Evolutionary conservation across 23 red algal species (phyloP), one percentile per base, ranked within the genome.

Genomic region (Gracilaria caudata): DNA sequence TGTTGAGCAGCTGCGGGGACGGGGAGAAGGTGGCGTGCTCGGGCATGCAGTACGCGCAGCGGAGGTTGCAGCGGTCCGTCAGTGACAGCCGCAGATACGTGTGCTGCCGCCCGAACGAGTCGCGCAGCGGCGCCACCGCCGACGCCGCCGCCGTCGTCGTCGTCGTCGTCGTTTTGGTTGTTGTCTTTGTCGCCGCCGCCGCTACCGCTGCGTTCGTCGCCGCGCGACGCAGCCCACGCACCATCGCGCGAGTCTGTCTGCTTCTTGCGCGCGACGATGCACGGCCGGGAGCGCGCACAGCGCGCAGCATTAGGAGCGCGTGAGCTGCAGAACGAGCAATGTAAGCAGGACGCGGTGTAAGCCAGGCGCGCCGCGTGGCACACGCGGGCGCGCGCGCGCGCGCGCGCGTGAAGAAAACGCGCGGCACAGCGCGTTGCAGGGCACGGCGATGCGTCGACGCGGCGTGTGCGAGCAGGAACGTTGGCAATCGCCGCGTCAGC

Each of bases 21-120:
- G 96, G 96, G 35, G 82, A 79, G 71, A 82, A 79, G 23, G 46
- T 13, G 1, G 90, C 75, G n/a, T 81, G 68, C 24, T 17, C 87
- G 17, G 96, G 96, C 96, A 98, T 98, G 88, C 96, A 98, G 84
- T 98, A 98, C 64, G 44, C 59, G 75, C 96, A 98, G 37, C 96
- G 86, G 35, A 98, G 79, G 68, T 98, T 98, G 88, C 96, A 98
- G 32, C 81, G 79, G 43, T 98, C 96, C 47, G 96, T 98, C 11
- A 98, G 83, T 4, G 96, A 98, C 29, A 98, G 41, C 23, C 96
- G 81, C 58, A 98, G 82, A 84, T 98, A 98, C 10, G 91, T 94
- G 58, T 98, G 96, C 4, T 49, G 44, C 8, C 96, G 72, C 12
- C 73, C 87, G 80, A 98, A 98, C 21, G 84, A 49, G 71, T 98